These are phyloP conservation scores for Marasmius sp. DNA, from an alignment of 1,284 basidiomycete genomes.

Conservation along the genomic window DNA sequence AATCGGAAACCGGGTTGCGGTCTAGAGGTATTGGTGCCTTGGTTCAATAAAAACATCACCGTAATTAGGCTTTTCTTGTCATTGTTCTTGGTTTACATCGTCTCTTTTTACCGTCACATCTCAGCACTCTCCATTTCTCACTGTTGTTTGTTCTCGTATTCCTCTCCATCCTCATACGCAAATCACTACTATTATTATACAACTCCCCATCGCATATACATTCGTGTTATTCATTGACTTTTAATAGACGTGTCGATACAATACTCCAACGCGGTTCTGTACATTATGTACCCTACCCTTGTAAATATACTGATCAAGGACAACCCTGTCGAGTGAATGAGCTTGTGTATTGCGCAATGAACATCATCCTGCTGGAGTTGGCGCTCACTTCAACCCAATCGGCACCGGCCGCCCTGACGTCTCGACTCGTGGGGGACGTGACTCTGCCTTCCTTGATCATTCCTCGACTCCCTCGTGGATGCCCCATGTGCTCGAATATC, in stretches of 20 bases:
- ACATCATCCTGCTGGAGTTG: not conserved
- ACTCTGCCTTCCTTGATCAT: too few relatives aligned
- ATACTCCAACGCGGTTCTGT: not conserved
- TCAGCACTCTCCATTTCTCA: not conserved
- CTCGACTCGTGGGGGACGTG: too few relatives aligned
- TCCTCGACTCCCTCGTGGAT: too few relatives aligned
- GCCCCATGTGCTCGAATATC: too few relatives aligned
- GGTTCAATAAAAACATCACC: not conserved
- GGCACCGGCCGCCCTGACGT: too few relatives aligned
- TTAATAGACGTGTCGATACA: too few relatives aligned
- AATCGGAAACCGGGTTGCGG: not conserved
- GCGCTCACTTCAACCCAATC: too few relatives aligned
- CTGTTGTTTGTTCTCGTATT: too few relatives aligned
- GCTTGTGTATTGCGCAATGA: not conserved
- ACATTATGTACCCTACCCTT: not conserved
- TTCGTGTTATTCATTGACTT: too few relatives aligned
- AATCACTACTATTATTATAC: too few relatives aligned
- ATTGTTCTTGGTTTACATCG: not conserved
- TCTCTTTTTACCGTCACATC: not conserved
- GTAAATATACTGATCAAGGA: not conserved
- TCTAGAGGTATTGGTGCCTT: constrained; percentile 2
- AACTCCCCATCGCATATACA: too few relatives aligned
- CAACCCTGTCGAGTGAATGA: not conserved
- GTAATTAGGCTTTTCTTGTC: not conserved
- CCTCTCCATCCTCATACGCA: too few relatives aligned